Conservation (phyloP, 345 rosid genomes). For the Cardamine occulta region DNA sequence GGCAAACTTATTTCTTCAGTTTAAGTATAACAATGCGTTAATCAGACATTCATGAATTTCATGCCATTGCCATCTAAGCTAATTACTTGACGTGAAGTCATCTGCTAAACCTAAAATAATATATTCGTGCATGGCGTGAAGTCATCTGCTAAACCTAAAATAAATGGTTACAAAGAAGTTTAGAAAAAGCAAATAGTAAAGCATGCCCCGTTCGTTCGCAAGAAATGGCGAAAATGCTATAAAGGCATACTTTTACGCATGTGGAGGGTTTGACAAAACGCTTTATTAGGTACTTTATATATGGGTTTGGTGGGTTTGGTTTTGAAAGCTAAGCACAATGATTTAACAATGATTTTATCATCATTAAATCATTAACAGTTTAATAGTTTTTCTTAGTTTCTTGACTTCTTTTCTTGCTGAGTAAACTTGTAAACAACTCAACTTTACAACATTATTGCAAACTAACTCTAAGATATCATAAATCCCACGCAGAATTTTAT, state of each 20-base stretch:
- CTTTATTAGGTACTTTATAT: slow-evolving; percentile 47
- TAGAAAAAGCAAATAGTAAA: background rate
- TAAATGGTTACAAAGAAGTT: slow-evolving; percentile 16
- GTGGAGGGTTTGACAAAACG: slow-evolving; percentile 66
- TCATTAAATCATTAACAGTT: slow-evolving; percentile 32
- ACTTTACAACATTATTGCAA: slow-evolving; percentile 31
- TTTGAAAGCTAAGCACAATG: slow-evolving; percentile 41
- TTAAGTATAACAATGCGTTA: background rate
- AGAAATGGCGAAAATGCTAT: slow-evolving; percentile 32
- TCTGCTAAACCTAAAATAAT: background rate
- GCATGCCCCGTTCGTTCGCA: slow-evolving; percentile 13
- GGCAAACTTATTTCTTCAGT: background rate
- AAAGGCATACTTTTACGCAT: slow-evolving; percentile 54
- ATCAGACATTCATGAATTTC: background rate
- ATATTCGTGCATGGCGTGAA: background rate
- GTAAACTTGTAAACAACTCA: slow-evolving; percentile 13
- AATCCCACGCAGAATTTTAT: slow-evolving; percentile 68
- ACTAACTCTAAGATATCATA: slow-evolving; percentile 27
- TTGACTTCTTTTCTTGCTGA: slow-evolving; percentile 31
- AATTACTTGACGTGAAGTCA: background rate
- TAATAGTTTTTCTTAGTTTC: slow-evolving; percentile 7
- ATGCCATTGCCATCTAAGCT: background rate
- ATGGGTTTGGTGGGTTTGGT: slow-evolving; percentile 61
- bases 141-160: background rate
- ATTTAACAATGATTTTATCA: slow-evolving; percentile 40